phyloP scores from a whole-genome alignment of 148 eudicot genomes.

The Rhododendron simsii region DNA sequence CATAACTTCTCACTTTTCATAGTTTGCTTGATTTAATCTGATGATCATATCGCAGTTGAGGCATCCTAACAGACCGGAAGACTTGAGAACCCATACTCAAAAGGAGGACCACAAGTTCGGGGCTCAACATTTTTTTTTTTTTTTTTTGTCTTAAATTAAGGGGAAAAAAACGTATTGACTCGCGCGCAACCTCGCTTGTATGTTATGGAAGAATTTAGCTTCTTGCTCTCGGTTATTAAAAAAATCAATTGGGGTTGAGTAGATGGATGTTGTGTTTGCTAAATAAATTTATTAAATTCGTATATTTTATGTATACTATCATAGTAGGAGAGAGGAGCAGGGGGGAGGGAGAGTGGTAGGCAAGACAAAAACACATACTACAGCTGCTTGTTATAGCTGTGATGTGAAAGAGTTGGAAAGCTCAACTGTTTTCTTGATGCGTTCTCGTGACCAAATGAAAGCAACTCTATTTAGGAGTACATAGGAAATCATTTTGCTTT shows the following conservation, averaged over 20 bases:
- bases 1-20: no score
- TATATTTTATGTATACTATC: neutral
- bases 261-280: neutral
- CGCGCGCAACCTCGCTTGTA: neutral
- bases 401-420: conserved; percentile 1
- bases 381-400: neutral
- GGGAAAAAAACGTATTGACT: neutral
- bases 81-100: neutral
- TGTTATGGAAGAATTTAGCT: neutral
- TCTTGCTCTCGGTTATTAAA: neutral
- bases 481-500: neutral
- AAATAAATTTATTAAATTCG: no score
- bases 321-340: neutral
- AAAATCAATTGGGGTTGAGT: neutral
- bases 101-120: no score
- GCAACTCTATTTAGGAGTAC: neutral
- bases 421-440: conserved; percentile 21
- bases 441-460: conserved; percentile 21
- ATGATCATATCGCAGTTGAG: no score
- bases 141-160: neutral
- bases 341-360: neutral
- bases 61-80: no score
- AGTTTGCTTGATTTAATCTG: no score
- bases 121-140: no score
- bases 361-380: neutral